phyloP scores from a whole-genome alignment of 2,329 filamentous ascomycete species.

The Alternaria gaisen region DNA sequence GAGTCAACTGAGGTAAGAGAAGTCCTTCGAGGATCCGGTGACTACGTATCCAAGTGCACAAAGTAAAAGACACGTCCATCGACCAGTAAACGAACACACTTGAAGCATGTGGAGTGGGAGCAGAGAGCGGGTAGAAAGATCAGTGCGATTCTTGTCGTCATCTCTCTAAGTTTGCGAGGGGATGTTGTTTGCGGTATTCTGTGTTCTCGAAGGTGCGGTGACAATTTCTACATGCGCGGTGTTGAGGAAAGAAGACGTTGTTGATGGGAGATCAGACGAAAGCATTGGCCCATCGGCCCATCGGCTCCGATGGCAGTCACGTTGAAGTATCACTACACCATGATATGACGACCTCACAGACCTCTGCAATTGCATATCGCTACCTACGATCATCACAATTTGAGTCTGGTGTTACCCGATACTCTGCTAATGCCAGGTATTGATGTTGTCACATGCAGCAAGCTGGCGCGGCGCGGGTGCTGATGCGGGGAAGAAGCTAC shows the following conservation, averaged over 20 bases:
- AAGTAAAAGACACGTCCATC: not conserved
- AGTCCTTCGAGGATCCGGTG: not conserved
- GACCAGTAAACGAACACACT: not conserved
- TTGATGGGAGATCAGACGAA: not conserved
- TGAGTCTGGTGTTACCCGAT: not conserved
- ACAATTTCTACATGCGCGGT: not conserved
- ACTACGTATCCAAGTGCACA: not conserved
- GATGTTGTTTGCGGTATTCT: not conserved
- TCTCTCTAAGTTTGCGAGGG: not conserved
- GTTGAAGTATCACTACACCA: not conserved
- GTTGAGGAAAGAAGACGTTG: not conserved
- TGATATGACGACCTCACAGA: not conserved
- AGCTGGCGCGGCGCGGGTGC: not conserved
- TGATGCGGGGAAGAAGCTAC: constrained; percentile 13
- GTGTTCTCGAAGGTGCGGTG: not conserved
- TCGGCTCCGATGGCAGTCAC: not conserved
- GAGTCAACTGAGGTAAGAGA: not conserved
- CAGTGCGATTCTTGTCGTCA: not conserved
- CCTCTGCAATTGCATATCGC: not conserved
- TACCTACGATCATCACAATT: not conserved
- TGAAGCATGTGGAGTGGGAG: too few relatives aligned
- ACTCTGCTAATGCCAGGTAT: not conserved
- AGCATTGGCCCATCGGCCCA: not conserved
- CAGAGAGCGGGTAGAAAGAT: too few relatives aligned
- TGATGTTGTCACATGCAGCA: not conserved